These are phyloP conservation scores for Themeda triandra DNA, from an alignment of 176 grass and related monocot genomes.

Conservation along the genomic window DNA sequence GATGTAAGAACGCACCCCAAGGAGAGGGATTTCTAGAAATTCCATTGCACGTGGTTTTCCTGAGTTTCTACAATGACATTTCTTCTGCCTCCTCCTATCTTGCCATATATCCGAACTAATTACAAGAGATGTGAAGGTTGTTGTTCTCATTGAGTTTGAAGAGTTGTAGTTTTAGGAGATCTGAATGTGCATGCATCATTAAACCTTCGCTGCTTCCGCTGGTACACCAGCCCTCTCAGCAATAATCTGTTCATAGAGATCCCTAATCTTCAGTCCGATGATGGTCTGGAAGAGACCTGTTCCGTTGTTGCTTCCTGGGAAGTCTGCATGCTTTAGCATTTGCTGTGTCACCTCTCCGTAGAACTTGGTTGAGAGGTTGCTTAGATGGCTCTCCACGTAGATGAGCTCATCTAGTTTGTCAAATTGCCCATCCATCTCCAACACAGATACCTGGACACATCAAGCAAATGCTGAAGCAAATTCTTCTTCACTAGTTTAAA, in stretches of 20 bases:
- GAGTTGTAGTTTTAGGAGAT: not conserved
- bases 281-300: constrained; percentile 92
- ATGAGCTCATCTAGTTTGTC: constrained; percentile 88
- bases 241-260: constrained; percentile 77
- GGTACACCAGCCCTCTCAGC: constrained; percentile 39
- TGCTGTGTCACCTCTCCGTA: constrained; percentile 96
- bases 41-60: not conserved
- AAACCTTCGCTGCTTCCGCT: not conserved
- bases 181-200: not conserved
- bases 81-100: not conserved
- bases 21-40: not conserved
- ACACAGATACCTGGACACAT: constrained; percentile 64
- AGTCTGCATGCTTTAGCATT: constrained; percentile 88
- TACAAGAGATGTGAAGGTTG: not conserved
- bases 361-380: constrained; percentile 89
- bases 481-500: constrained; percentile 1
- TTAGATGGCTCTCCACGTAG: constrained; percentile 90
- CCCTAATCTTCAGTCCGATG: constrained; percentile 81
- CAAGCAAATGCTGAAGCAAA: constrained; percentile 27
- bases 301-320: constrained; percentile 88
- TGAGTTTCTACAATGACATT: not conserved
- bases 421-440: constrained; percentile 92
- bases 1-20: not conserved
- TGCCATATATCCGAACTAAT: not conserved
- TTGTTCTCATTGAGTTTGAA: not conserved